These are phyloP conservation scores for Oldenlandia corymbosa DNA, from an alignment of 257 asterid genomes.

Conservation along the genomic window DNA sequence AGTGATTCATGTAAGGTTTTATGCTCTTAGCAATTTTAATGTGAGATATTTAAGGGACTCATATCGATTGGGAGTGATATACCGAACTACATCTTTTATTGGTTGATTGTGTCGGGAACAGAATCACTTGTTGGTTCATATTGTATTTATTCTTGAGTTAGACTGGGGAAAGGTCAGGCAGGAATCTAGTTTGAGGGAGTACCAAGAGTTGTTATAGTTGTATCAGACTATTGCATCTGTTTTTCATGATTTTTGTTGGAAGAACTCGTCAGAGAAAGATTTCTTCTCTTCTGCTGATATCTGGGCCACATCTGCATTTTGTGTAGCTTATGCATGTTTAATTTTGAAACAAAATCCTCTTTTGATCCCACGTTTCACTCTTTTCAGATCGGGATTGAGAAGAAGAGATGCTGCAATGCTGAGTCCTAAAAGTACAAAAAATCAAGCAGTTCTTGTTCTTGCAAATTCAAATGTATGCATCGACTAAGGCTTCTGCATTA, in stretches of 20 bases:
- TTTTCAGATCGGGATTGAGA: constrained; percentile 35
- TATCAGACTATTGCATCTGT: neutral
- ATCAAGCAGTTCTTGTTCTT: constrained; percentile 47
- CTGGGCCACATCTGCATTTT: neutral
- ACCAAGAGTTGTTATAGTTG: neutral
- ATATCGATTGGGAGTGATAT: neutral
- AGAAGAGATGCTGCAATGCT: constrained; percentile 24
- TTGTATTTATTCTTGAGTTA: neutral
- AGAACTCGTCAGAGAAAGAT: neutral
- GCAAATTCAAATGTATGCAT: constrained; percentile 82
- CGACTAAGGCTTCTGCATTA: constrained; percentile 36
- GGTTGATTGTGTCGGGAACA: neutral
- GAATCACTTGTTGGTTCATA: neutral
- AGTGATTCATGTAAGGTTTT: too few species aligned
- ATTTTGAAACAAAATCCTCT: neutral
- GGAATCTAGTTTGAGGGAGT: neutral
- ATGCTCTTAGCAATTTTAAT: too few species aligned
- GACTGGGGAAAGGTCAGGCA: too few species aligned
- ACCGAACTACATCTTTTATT: neutral
- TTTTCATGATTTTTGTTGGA: neutral
- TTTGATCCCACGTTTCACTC: neutral
- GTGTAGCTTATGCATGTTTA: neutral
- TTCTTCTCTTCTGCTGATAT: neutral
- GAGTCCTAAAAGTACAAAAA: constrained; percentile 36
- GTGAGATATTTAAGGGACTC: too few species aligned